Conservation (phyloP, 768 basidiomycete species). For the Chiua virens region DNA sequence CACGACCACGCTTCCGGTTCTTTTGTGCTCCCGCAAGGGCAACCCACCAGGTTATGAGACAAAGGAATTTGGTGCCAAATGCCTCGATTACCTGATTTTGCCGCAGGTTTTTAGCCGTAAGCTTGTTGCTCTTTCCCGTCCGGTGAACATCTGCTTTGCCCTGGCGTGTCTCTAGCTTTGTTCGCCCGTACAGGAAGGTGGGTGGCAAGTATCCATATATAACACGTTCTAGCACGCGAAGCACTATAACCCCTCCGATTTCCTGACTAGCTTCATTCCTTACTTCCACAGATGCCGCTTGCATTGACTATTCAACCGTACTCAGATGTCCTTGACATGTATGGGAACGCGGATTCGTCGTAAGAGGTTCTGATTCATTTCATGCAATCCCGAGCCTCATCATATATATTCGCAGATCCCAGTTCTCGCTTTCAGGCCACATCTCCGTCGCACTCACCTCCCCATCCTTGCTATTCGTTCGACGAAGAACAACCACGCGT, state of each 20-base stretch:
- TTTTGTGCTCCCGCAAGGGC: constrained; percentile 32
- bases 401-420: constrained; percentile 56
- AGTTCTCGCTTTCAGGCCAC: constrained; percentile 86
- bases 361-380: constrained; percentile 36
- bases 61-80: constrained; percentile 15
- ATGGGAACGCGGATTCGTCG: constrained; percentile 65
- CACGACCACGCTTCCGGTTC: constrained; percentile 12
- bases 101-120: neutral
- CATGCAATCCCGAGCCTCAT: constrained; percentile 7
- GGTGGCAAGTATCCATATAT: constrained; percentile 28
- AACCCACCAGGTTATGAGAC: constrained; percentile 23
- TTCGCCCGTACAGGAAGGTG: constrained; percentile 29
- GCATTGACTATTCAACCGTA: constrained; percentile 63
- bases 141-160: neutral
- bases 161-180: constrained; percentile 26
- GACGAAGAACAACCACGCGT: constrained; percentile 44
- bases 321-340: constrained; percentile 60
- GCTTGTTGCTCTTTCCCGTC: neutral
- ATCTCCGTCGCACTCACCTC: constrained; percentile 64
- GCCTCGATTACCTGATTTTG: neutral
- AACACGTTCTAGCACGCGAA: constrained; percentile 9
- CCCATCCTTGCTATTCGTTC: constrained; percentile 55
- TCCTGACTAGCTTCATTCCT: constrained; percentile 11
- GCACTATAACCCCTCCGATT: constrained; percentile 9
- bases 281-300: constrained; percentile 56